Base-by-base conservation (phyloP, 768 basidiomycete genomes). In the Hebeloma cylindrosporum region DNA sequence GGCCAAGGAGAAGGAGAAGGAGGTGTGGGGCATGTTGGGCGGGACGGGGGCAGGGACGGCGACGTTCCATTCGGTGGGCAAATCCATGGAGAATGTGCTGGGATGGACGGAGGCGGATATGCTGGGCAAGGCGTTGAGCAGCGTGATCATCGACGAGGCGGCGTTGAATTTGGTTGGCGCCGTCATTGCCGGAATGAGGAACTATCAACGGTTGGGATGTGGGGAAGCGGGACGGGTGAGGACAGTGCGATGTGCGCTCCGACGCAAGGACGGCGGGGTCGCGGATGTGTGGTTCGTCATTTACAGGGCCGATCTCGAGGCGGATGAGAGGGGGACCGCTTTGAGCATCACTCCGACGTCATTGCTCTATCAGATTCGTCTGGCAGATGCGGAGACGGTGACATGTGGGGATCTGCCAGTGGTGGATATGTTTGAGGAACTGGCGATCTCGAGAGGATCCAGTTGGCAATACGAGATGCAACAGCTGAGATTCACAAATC, bases 401-500 rank as follows among this genome's bases (percentile, higher is more conserved):
- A 20, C 14, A 7, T 53, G 55, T 35, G 44, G 41, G 7, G 28
- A 36, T 3, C 20, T 16, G 22, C 36, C 58, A 0, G 44, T 54
- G 3, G 36, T 49, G 4, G 64, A 88, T 51, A 61, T 92, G 13
- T 92, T 91, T 50, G 80, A 79, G 29, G 88, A 89, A 60, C 73
- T 93, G 10, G 81, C 86, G 31, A 74, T 77, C 0, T 63, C 67
- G 10, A 69, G 84, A 4, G 83, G 79, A 8, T 84, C 85, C 23
- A 91, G 88, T 52, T 96, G 93, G 93, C 93, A 95, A 68, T 95
- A 92, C 54, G 90, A 93, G 67, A 71, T 94, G 36, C 85, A 91
- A 66, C 88, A 93, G 63, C 71, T 93, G 52, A 76, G 82, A 58
- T 82, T 83, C 56, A 39, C 54, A 18, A 60, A 60, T 40, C 17